These are phyloP conservation scores for Pseudogymnoascus pannorum DNA, from an alignment of 2,329 filamentous ascomycete species.

Conservation along the genomic window DNA sequence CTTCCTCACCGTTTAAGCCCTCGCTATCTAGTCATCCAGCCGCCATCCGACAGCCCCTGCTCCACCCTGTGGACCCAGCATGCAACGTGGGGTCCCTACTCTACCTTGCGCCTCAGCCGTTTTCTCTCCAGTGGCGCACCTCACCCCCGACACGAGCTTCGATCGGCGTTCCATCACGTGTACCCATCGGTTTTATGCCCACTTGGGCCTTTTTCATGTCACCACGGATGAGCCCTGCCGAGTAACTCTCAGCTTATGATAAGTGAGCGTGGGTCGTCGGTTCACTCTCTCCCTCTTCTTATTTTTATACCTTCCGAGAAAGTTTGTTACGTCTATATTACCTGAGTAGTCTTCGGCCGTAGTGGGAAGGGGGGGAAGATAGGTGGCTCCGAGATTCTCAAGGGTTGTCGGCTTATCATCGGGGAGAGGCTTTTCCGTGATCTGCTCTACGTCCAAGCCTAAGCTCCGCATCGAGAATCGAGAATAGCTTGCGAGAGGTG, in stretches of 20 bases:
- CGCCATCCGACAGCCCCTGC: neutral
- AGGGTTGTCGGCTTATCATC: neutral
- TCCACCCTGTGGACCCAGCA: neutral
- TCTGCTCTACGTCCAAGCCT: neutral
- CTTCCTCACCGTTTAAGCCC: neutral
- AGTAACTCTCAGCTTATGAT: neutral
- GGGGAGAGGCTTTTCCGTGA: neutral
- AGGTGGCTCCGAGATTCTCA: neutral
- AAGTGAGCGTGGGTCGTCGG: neutral
- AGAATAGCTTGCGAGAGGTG: neutral
- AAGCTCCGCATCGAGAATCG: neutral
- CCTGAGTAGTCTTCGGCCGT: neutral
- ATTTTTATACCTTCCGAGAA: neutral
- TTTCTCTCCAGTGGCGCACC: neutral
- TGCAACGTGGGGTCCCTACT: neutral
- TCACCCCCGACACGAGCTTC: no score
- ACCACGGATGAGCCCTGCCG: neutral
- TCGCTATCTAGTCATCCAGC: neutral
- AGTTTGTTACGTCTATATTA: neutral
- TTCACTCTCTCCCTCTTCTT: neutral
- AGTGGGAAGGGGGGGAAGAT: neutral
- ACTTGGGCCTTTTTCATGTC: neutral
- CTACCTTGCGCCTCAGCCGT: neutral
- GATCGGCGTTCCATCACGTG: neutral
- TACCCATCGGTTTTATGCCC: neutral